Conservation (phyloP, 2,329 filamentous ascomycete species). For the Phialophora macrospora region DNA sequence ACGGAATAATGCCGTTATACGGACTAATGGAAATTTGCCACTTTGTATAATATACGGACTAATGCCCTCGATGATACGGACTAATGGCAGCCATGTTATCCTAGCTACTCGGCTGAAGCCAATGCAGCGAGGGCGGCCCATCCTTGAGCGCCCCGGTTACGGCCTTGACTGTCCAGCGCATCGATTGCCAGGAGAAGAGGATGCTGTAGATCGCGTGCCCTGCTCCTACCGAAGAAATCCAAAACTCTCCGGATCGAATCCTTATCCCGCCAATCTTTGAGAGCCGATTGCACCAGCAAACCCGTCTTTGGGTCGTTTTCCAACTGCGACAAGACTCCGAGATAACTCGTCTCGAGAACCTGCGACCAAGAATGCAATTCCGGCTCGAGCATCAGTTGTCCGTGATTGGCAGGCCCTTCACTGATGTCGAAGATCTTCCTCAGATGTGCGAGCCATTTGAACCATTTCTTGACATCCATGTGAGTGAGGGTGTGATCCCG, state of each 20-base stretch:
- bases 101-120: not conserved
- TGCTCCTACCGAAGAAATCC: not conserved
- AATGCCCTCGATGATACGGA: too few relatives aligned
- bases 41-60: too few relatives aligned
- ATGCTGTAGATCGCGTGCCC: not conserved
- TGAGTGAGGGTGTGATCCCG: not conserved
- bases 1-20: too few relatives aligned
- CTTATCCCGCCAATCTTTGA: not conserved
- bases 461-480: conserved; percentile 1
- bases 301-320: not conserved
- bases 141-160: not conserved
- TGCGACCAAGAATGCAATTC: not conserved
- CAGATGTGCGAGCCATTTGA: not conserved
- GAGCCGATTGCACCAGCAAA: not conserved
- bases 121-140: not conserved
- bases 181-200: not conserved
- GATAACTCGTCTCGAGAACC: not conserved
- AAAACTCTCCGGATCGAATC: not conserved
- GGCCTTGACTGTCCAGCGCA: not conserved
- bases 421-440: not conserved
- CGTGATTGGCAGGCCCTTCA: not conserved
- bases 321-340: not conserved
- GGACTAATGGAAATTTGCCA: too few relatives aligned
- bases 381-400: not conserved
- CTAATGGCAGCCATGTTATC: too few relatives aligned